A percentile compares a stretch with the other conserved stretches of the same genome.
phyloP scores from a whole-genome alignment of 345 rosid genomes.

The Brassica juncea region DNA sequence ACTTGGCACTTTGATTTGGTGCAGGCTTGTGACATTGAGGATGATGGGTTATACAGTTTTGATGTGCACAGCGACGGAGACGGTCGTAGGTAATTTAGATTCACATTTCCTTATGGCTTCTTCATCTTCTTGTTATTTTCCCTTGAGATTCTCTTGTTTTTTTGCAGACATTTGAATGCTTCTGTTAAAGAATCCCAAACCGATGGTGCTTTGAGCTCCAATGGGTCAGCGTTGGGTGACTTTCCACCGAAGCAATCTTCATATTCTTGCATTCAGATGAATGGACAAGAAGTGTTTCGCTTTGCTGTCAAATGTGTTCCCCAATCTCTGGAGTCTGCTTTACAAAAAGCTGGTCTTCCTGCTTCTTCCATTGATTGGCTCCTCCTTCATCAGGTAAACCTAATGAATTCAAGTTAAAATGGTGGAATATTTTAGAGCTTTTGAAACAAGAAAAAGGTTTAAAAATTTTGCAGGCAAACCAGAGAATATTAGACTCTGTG shows the following conservation, averaged over 20 bases:
- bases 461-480: conserved; percentile 74
- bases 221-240: conserved; percentile 55
- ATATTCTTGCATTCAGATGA: conserved; percentile 77
- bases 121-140: conserved; percentile 18
- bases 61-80: conserved; percentile 87
- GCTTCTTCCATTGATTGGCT: conserved; percentile 82
- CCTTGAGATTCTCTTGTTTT: conserved; percentile 4
- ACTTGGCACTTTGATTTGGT: conserved; percentile 20
- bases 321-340: conserved; percentile 73
- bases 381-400: conserved; percentile 81
- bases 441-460: too few species aligned
- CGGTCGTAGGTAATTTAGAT: conserved; percentile 60
- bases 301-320: conserved; percentile 88
- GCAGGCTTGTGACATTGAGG: conserved; percentile 85
- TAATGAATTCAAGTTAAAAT: too few species aligned
- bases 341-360: conserved; percentile 73
- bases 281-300: conserved; percentile 92
- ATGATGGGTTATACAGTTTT: conserved; percentile 78
- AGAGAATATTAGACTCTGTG: conserved; percentile 90
- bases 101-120: background rate
- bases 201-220: conserved; percentile 54
- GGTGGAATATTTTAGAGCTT: too few species aligned
- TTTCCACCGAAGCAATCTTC: conserved; percentile 67
- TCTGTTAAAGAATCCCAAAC: conserved; percentile 43
- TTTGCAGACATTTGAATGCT: conserved; percentile 74